Conservation (phyloP, 192 early-diverging fungal species). For the Spizellomyces punctatus region DNA sequence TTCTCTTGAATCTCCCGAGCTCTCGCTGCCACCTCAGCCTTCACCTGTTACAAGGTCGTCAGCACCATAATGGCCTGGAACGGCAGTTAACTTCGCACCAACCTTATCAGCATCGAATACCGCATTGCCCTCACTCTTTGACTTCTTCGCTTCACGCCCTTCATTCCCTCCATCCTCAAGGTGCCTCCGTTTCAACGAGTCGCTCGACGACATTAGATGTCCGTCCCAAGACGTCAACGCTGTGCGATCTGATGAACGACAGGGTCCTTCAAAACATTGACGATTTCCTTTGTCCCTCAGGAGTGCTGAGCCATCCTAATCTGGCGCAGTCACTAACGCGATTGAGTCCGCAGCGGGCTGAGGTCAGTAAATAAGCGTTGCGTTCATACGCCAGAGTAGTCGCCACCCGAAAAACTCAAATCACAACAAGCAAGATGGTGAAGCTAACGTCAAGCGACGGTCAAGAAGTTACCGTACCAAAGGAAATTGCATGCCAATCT, state of each 20-base stretch:
- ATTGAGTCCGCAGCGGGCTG: no score
- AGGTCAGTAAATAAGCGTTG: no score
- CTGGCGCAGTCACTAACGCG: no score
- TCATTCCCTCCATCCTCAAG: background rate
- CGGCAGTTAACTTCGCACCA: background rate
- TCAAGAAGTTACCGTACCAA: slow-evolving; percentile 57
- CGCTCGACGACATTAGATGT: background rate
- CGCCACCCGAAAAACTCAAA: no score
- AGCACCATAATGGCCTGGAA: background rate
- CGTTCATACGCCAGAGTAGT: no score
- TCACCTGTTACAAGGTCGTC: slow-evolving; percentile 35
- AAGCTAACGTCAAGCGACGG: slow-evolving; percentile 56
- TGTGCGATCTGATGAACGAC: no score
- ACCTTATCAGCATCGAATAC: slow-evolving; percentile 10
- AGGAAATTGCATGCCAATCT: slow-evolving; percentile 61
- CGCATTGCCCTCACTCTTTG: background rate
- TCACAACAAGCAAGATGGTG: slow-evolving; percentile 29
- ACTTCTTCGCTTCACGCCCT: slow-evolving; percentile 5
- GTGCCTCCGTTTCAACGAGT: background rate
- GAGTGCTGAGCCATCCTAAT: no score
- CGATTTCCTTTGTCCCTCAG: no score
- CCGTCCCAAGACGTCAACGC: no score
- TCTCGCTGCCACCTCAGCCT: slow-evolving; percentile 57
- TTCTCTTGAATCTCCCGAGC: slow-evolving; percentile 66
- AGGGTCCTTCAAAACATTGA: no score